Conservation (phyloP, 768 basidiomycete genomes). For the Mycena floridula region DNA sequence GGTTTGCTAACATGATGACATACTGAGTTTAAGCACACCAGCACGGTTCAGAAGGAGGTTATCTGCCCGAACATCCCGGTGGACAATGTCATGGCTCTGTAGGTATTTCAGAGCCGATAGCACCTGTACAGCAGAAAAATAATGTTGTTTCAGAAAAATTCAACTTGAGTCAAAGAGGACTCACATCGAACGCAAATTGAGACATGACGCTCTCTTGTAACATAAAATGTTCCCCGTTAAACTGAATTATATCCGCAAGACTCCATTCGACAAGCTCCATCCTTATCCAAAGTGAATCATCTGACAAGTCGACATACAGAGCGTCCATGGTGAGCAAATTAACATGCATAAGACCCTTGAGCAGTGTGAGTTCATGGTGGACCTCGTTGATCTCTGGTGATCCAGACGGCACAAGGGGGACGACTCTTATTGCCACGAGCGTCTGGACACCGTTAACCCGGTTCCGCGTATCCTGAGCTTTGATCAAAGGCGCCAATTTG, state of each 20-base stretch:
- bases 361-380: slow-evolving; percentile 50
- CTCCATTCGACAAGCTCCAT: slow-evolving; percentile 92
- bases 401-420: slow-evolving; percentile 52
- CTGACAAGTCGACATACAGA: slow-evolving; percentile 60
- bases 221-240: slow-evolving; percentile 55
- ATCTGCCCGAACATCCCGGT: slow-evolving; percentile 81
- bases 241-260: slow-evolving; percentile 70
- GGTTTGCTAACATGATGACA: too few species aligned
- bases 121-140: too few species aligned
- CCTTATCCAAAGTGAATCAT: slow-evolving; percentile 72
- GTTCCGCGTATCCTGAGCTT: slow-evolving; percentile 32
- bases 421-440: slow-evolving; percentile 73
- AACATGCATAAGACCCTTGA: slow-evolving; percentile 51
- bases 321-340: slow-evolving; percentile 65
- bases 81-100: slow-evolving; percentile 60
- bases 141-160: too few species aligned
- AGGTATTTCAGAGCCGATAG: slow-evolving; percentile 62
- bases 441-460: slow-evolving; percentile 25
- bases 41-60: slow-evolving; percentile 66
- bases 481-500: slow-evolving; percentile 31
- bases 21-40: slow-evolving; percentile 72
- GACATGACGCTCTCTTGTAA: slow-evolving; percentile 67
- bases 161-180: too few species aligned
- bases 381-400: slow-evolving; percentile 62
- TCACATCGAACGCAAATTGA: slow-evolving; percentile 71